phyloP scores from a whole-genome alignment of 2,329 filamentous ascomycete genomes.

The Colletotrichum tofieldiae region DNA sequence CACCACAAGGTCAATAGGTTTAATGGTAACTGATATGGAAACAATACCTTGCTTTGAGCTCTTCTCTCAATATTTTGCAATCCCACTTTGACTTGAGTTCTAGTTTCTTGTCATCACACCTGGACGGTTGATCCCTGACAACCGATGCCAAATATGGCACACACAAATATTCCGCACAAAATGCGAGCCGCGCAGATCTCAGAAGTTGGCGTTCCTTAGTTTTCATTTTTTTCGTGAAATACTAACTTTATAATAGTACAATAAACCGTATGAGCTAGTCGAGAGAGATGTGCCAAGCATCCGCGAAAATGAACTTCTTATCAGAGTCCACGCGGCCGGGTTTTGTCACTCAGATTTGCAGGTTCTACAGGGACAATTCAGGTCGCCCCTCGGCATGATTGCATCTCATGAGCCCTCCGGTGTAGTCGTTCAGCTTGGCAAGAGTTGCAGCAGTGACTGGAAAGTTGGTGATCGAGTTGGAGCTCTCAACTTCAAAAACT shows the following conservation, averaged over 20 bases:
- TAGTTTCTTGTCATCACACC: background rate
- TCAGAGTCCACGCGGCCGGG: conserved; percentile 53
- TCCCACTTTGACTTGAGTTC: background rate
- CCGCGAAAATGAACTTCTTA: conserved; percentile 49
- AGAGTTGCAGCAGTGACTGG: conserved; percentile 44
- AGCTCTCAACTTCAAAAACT: conserved; percentile 54
- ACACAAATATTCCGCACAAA: background rate
- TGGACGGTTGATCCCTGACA: background rate
- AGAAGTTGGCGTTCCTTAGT: conserved; percentile 24
- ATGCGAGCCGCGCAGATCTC: conserved; percentile 46
- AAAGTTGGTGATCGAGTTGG: conserved; percentile 55
- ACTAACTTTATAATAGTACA: conserved; percentile 46
- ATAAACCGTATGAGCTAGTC: conserved; percentile 48
- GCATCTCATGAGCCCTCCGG: conserved; percentile 57
- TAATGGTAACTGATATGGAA: background rate
- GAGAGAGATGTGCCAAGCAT: conserved; percentile 45
- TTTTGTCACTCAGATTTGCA: conserved; percentile 58
- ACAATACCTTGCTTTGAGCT: background rate
- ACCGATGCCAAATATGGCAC: background rate
- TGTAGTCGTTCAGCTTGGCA: conserved; percentile 49
- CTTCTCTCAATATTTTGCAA: too few relatives aligned
- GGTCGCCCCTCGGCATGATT: conserved; percentile 49
- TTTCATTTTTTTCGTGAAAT: background rate
- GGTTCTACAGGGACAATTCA: conserved; percentile 53
- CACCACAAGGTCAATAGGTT: too few relatives aligned